A percentile compares a stretch with the other conserved stretches of the same genome.
Evolutionary conservation across 129 eudicot genomes (phyloP).

Genomic region (Deinandra increscens): DNA sequence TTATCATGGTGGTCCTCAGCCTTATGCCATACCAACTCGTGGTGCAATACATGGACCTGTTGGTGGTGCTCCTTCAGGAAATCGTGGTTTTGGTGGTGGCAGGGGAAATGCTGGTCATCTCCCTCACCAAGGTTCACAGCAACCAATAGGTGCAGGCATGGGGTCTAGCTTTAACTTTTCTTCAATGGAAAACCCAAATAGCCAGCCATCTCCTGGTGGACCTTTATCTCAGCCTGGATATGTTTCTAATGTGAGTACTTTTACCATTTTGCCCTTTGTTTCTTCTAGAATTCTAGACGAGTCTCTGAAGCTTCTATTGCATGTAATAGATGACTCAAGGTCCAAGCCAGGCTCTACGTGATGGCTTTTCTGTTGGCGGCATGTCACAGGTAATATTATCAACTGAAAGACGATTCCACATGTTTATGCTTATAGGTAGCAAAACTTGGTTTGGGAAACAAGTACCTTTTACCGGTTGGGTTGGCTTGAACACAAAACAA

Average conservation of each 20-base stretch:
- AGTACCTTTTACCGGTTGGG: background rate
- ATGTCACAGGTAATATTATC: slow-evolving; percentile 81
- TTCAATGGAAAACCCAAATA: slow-evolving; percentile 59
- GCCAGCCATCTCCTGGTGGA: slow-evolving; percentile 80
- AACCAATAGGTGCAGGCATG: slow-evolving; percentile 57
- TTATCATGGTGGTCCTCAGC: slow-evolving; percentile 90
- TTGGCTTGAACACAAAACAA: background rate
- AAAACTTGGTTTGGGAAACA: background rate
- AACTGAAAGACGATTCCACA: background rate
- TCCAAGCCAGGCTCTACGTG: slow-evolving; percentile 72
- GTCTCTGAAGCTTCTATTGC: slow-evolving; percentile 1
- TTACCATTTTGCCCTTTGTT: background rate
- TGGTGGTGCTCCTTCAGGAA: slow-evolving; percentile 84
- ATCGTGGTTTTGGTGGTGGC: slow-evolving; percentile 79
- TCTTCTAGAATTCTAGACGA: background rate
- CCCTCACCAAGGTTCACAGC: slow-evolving; percentile 64
- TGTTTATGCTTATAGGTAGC: background rate
- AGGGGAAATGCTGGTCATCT: slow-evolving; percentile 83
- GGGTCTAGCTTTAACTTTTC: slow-evolving; percentile 69
- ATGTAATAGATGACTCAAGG: slow-evolving; percentile 68
- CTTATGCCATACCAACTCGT: slow-evolving; percentile 86
- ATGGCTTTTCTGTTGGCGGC: slow-evolving; percentile 91
- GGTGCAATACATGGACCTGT: slow-evolving; percentile 88
- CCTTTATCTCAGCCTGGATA: slow-evolving; percentile 89
- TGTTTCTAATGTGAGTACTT: slow-evolving; percentile 65